Conservation (phyloP, 768 basidiomycete genomes). For the Austroboletus eburneus region DNA sequence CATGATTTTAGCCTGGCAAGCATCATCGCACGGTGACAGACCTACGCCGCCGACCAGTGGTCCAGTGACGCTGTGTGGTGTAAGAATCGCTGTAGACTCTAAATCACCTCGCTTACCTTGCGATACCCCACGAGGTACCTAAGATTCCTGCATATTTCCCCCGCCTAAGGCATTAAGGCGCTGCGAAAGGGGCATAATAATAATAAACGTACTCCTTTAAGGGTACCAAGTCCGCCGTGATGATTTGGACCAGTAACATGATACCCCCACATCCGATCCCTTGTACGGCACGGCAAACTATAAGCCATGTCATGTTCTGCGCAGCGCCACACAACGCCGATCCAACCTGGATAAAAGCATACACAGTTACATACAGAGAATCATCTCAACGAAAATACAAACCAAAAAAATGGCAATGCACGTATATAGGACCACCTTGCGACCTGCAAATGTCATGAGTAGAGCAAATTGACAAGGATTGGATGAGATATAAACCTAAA, state of each 20-base stretch:
- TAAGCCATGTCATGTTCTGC: not conserved
- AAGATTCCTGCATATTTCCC: not conserved
- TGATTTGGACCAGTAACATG: not conserved
- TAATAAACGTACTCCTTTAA: not conserved
- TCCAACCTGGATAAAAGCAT: not conserved
- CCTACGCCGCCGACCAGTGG: slow-evolving; percentile 35
- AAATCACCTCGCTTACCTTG: slow-evolving; percentile 11
- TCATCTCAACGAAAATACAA: no score
- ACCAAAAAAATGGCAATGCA: no score
- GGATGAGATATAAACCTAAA: no score
- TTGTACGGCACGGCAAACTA: not conserved
- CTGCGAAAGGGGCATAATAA: not conserved
- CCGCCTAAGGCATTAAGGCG: not conserved
- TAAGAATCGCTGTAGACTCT: not conserved
- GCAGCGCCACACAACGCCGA: not conserved
- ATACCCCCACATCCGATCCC: not conserved
- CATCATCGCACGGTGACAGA: not conserved
- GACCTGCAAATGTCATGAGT: no score
- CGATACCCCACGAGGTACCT: not conserved
- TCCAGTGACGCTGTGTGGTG: slow-evolving; percentile 31
- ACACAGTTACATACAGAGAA: no score
- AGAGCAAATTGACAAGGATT: no score
- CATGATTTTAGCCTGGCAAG: no score
- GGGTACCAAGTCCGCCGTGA: not conserved
- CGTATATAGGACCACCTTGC: no score